Conservation (phyloP, 805 yeast genomes). For the Debaryomyces castellii region DNA sequence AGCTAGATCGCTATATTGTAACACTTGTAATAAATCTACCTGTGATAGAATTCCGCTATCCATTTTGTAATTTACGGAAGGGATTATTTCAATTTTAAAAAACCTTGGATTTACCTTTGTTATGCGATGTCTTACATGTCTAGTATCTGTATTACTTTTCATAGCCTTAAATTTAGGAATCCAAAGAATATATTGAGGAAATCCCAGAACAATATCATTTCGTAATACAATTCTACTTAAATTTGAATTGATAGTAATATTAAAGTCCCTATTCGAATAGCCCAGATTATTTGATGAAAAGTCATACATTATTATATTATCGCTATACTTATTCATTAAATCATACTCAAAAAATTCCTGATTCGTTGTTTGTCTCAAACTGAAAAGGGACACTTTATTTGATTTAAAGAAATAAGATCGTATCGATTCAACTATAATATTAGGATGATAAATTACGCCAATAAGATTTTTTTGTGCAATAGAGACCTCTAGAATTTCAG, state of each 20-base stretch:
- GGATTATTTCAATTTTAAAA: neutral
- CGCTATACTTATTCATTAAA: neutral
- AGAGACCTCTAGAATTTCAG: neutral
- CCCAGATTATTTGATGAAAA: neutral
- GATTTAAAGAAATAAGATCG: constrained; percentile 5
- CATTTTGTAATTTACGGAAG: neutral
- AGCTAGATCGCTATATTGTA: constrained; percentile 11
- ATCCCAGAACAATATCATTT: neutral
- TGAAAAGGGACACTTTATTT: constrained; percentile 2
- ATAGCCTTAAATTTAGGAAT: constrained; percentile 8
- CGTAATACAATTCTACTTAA: neutral
- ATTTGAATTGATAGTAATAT: constrained; percentile 1
- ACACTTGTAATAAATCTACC: constrained; percentile 15
- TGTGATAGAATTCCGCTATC: constrained; percentile 4
- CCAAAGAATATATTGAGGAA: constrained; percentile 5
- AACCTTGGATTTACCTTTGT: neutral
- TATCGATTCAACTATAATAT: constrained; percentile 8
- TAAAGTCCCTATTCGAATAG: neutral
- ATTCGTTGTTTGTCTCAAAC: neutral
- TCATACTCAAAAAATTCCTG: neutral
- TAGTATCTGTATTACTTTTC: neutral
- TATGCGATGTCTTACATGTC: neutral
- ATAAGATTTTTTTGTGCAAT: neutral
- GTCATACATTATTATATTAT: constrained; percentile 1
- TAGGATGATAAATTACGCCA: constrained; percentile 19